phyloP scores from a whole-genome alignment of 2,329 filamentous ascomycete species.

The Parafenestella ontariensis region DNA sequence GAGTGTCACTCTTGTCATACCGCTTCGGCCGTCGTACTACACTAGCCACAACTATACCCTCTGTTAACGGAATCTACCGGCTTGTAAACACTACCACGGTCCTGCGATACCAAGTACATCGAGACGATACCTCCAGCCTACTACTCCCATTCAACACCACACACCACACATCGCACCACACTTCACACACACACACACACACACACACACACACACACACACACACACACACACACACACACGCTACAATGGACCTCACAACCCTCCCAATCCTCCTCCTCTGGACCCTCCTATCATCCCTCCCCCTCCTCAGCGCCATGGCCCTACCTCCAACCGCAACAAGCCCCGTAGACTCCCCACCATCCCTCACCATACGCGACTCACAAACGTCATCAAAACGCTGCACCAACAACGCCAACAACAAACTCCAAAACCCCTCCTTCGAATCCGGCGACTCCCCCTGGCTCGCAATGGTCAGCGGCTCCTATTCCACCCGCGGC shows the following conservation, averaged over 20 bases:
- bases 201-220: not conserved
- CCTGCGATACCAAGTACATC: not conserved
- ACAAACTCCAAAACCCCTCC: constrained; percentile 25
- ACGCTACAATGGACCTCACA: not conserved
- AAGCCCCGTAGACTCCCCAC: not conserved
- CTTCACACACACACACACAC: not conserved
- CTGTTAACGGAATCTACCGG: not conserved
- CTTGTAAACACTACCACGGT: not conserved
- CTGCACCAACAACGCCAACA: constrained; percentile 21
- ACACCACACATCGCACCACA: not conserved
- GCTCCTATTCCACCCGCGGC: constrained; percentile 20
- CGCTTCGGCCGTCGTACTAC: not conserved
- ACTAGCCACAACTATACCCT: not conserved
- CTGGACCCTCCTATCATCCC: constrained; percentile 1
- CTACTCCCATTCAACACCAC: not conserved
- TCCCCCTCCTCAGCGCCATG: constrained; percentile 3
- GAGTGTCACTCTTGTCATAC: not conserved
- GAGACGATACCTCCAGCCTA: not conserved
- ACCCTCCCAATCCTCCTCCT: constrained; percentile 1
- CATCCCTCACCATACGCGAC: not conserved
- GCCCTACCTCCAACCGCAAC: not conserved
- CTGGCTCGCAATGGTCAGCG: constrained; percentile 24
- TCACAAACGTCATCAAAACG: constrained; percentile 1
- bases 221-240: not conserved
- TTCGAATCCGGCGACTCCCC: constrained; percentile 21